These are phyloP conservation scores for Ganoderma lingzhi DNA, from an alignment of 1,284 basidiomycete species.

Conservation along the genomic window DNA sequence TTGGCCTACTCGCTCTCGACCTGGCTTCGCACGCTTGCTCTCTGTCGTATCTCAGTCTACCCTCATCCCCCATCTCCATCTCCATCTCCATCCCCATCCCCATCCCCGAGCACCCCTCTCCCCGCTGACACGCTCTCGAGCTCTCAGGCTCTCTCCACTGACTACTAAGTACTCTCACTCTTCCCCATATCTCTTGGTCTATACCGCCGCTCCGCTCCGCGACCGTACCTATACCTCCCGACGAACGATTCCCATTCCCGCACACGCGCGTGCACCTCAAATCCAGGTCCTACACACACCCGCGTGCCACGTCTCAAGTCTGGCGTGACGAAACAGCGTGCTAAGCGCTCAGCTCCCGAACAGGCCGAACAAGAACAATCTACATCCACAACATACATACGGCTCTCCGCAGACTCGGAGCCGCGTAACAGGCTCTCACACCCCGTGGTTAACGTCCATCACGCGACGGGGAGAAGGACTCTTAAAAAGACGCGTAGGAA, in stretches of 20 bases:
- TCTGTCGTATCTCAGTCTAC: neutral
- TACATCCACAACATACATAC: neutral
- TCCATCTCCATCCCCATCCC: neutral
- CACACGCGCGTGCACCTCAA: neutral
- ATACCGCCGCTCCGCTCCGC: neutral
- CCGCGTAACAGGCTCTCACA: no score
- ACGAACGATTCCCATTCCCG: slow-evolving; percentile 1
- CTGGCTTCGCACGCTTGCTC: neutral
- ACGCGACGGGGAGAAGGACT: no score
- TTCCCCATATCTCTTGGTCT: neutral
- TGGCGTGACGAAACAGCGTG: neutral
- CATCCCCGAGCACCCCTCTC: neutral
- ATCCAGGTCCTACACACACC: neutral
- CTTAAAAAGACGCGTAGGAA: no score
- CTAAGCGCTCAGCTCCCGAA: neutral
- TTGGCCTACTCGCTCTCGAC: neutral
- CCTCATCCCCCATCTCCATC: neutral
- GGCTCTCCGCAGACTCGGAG: no score
- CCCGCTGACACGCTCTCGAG: neutral
- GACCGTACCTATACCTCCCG: slow-evolving; percentile 1
- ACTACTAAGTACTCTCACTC: neutral
- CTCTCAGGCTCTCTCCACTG: neutral
- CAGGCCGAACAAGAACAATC: neutral
- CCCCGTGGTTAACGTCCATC: no score
- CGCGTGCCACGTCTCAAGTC: neutral